Evolutionary conservation across 2,329 filamentous ascomycete species (phyloP).

Genomic region (Elsinoe necatrix): DNA sequence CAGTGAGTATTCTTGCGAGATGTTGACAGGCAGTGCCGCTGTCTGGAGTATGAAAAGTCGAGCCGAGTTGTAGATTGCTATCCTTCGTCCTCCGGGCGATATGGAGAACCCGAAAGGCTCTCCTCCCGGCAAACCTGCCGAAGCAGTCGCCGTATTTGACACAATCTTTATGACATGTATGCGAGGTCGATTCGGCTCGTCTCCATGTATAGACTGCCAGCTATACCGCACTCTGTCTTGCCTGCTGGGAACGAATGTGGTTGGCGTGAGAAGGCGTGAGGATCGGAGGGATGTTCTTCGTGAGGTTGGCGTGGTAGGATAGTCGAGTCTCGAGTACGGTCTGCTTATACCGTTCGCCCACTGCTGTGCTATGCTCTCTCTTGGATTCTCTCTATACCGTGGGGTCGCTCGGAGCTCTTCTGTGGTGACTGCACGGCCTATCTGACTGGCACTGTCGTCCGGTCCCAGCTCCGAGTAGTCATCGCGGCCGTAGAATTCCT

Average conservation of each 20-base stretch:
- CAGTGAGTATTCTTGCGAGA: conserved; percentile 67
- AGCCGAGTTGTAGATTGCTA: conserved; percentile 78
- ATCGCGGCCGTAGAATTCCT: conserved; percentile 7
- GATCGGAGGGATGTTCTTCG: conserved; percentile 16
- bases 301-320: conserved; percentile 16
- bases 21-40: conserved; percentile 49
- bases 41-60: conserved; percentile 72
- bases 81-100: conserved; percentile 63
- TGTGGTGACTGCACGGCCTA: conserved; percentile 14
- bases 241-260: conserved; percentile 20
- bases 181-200: conserved; percentile 30
- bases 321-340: conserved; percentile 8
- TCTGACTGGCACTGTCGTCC: conserved; percentile 18
- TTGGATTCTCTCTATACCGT: background rate
- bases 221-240: conserved; percentile 30
- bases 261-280: conserved; percentile 16
- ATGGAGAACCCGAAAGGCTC: conserved; percentile 80
- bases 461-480: conserved; percentile 17
- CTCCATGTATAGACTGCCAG: conserved; percentile 31
- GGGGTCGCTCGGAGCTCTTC: conserved; percentile 8
- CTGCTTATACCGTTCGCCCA: background rate
- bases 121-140: conserved; percentile 51
- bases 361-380: conserved; percentile 9
- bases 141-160: conserved; percentile 75
- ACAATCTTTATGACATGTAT: conserved; percentile 62